Conservation (phyloP, 345 rosid genomes). For the Citrus cavaleriei region DNA sequence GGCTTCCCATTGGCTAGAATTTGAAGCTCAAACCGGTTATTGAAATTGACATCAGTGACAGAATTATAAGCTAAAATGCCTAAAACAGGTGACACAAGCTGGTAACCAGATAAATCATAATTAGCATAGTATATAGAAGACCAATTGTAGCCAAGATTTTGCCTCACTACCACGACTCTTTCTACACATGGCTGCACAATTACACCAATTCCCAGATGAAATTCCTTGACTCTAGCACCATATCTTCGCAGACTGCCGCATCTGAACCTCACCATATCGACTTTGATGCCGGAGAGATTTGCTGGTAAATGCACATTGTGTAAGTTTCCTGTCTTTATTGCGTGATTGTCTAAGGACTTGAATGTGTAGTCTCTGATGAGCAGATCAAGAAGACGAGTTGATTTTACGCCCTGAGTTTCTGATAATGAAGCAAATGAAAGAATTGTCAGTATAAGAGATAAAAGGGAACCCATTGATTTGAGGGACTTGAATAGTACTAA, state of each 20-base stretch:
- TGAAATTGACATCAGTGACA: conserved; percentile 27
- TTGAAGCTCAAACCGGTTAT: conserved; percentile 55
- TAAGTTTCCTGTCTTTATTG: conserved; percentile 54
- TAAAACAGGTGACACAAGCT: conserved; percentile 68
- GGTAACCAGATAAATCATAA: conserved; percentile 77
- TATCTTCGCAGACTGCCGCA: conserved; percentile 90
- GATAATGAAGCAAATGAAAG: conserved; percentile 19
- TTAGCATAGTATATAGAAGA: conserved; percentile 64
- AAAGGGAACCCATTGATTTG: conserved; percentile 36
- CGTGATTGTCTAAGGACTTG: conserved; percentile 41
- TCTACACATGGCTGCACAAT: conserved; percentile 74
- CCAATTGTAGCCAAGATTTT: conserved; percentile 67
- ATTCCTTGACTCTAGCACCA: conserved; percentile 73
- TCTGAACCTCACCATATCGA: conserved; percentile 60
- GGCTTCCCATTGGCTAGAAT: conserved; percentile 46
- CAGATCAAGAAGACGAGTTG: conserved; percentile 61
- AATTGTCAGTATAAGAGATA: conserved; percentile 19
- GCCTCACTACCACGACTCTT: conserved; percentile 75
- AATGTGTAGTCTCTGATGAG: conserved; percentile 72
- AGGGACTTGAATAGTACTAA: neutral
- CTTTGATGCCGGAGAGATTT: conserved; percentile 70
- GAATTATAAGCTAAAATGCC: conserved; percentile 80
- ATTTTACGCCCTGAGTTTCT: conserved; percentile 47
- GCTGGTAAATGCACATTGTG: conserved; percentile 59
- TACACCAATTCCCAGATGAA: conserved; percentile 56